Evolutionary conservation across 257 asterid species (phyloP).

Genomic region (Verbascum thapsus): DNA sequence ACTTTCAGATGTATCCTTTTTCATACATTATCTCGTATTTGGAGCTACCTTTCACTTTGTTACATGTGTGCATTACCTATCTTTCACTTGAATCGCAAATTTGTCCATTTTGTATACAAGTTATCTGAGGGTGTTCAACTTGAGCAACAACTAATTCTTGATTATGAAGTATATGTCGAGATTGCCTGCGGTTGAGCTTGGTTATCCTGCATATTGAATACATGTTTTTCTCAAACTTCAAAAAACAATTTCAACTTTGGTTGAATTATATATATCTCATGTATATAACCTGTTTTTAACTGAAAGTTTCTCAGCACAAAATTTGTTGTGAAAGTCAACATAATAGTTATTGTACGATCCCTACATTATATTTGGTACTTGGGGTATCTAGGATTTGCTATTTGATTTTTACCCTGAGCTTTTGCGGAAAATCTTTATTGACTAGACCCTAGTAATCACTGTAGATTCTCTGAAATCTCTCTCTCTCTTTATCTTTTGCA

Average conservation of each 20-base stretch:
- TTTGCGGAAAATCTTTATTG: neutral
- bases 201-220: neutral
- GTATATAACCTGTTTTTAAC: neutral
- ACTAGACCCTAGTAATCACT: no score
- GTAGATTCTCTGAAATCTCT: no score
- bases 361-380: neutral
- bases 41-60: neutral
- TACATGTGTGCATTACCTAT: neutral
- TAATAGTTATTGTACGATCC: neutral
- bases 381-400: neutral
- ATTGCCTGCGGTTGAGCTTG: neutral
- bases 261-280: conserved; percentile 21
- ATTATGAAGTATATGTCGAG: neutral
- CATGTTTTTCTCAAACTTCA: neutral
- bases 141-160: neutral
- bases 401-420: neutral
- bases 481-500: conserved; percentile 40
- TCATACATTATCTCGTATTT: neutral
- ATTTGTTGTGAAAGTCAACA: no score
- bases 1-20: neutral
- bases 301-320: neutral
- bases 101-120: neutral
- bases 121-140: neutral
- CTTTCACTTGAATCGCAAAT: neutral
- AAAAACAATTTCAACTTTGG: neutral